phyloP scores from a whole-genome alignment of 2,329 filamentous ascomycete species.

The Alternaria burnsii region DNA sequence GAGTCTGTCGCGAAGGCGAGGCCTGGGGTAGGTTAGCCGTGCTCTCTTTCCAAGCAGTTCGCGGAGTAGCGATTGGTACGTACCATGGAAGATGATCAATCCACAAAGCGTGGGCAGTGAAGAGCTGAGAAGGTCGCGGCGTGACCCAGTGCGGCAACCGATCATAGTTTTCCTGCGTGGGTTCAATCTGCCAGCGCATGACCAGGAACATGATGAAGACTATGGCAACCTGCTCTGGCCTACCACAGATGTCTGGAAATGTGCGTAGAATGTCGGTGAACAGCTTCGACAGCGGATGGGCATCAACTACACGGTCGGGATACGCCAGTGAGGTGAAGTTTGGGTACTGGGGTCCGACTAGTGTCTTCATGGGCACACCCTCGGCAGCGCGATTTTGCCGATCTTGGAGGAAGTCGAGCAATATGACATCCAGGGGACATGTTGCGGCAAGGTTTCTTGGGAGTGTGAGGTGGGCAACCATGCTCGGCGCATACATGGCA shows the following conservation, averaged over 20 bases:
- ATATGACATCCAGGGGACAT: slow-evolving; percentile 79
- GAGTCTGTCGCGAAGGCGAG: slow-evolving; percentile 75
- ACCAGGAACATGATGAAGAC: slow-evolving; percentile 87
- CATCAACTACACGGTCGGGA: slow-evolving; percentile 67
- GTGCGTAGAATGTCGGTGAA: slow-evolving; percentile 85
- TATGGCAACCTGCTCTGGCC: slow-evolving; percentile 83
- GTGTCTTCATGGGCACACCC: slow-evolving; percentile 69
- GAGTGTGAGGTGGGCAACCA: slow-evolving; percentile 48
- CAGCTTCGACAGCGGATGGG: slow-evolving; percentile 82
- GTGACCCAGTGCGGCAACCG: slow-evolving; percentile 77
- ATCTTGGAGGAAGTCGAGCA: slow-evolving; percentile 79
- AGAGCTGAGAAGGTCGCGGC: slow-evolving; percentile 72
- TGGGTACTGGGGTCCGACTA: slow-evolving; percentile 80
- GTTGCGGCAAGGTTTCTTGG: slow-evolving; percentile 70
- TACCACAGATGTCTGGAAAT: slow-evolving; percentile 79
- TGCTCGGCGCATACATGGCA: slow-evolving; percentile 40
- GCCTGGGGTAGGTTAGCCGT: slow-evolving; percentile 52
- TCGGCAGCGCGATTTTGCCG: slow-evolving; percentile 71
- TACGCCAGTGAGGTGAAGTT: slow-evolving; percentile 81
- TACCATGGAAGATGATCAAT: slow-evolving; percentile 80
- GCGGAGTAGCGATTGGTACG: slow-evolving; percentile 12
- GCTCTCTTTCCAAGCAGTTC: not conserved
- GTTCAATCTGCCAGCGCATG: slow-evolving; percentile 83
- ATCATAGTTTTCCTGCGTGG: slow-evolving; percentile 80
- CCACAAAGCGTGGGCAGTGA: slow-evolving; percentile 78